Base-by-base conservation (phyloP, 2,329 filamentous ascomycete genomes). In the Incumbomyces delicatus region DNA sequence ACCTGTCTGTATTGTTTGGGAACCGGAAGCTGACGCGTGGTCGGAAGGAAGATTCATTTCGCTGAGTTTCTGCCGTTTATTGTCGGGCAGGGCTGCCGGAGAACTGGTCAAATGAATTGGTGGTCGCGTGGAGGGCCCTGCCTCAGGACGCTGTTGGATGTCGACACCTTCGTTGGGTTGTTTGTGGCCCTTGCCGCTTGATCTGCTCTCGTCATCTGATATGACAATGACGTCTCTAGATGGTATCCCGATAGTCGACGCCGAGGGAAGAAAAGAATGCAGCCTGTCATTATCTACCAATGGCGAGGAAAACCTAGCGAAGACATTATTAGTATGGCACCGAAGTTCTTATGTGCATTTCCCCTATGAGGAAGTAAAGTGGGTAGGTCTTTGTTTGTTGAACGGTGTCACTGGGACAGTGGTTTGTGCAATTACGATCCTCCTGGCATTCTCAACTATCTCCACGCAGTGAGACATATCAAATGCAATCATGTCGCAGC, bases 51-150 rank as follows among this genome's bases (percentile, higher is more conserved):
- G 20, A 17, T 12, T 34, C 6, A 16, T 35, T 6, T 32, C 41
- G 27, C 35, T 30, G 17, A 38, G n/a, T 29, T 38, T 45, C 34
- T 37, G 42, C n/a, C 42, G 42, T 14, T 45, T 45, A 22, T 16
- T 20, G n/a, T 45, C 13, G 12, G 3, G 33, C n/a, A 14, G 33
- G n/a, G 12, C 6, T 38, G 11, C 20, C 2, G 42, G 42, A 14
- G 42, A 45, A 11, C 33, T 16, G 11, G 34, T 38, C 34, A 11
- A 32, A 11, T 44, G 30, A 32, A 20, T 22, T 33, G 27, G 7
- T 29, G 17, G 30, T 35, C 27, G 41, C 6, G 30, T 14, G 11
- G 41, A 32, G 16, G n/a, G 14, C 6, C 6, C 2, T 10, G n/a
- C 5, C 6, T 12, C 13, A 18, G 31, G 8, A 32, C 16, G 27